Percentiles rank a stretch among this genome's conserved stretches.
Conservation (phyloP, 2,329 filamentous ascomycete species). For the Thermomyces lanuginosus region DNA sequence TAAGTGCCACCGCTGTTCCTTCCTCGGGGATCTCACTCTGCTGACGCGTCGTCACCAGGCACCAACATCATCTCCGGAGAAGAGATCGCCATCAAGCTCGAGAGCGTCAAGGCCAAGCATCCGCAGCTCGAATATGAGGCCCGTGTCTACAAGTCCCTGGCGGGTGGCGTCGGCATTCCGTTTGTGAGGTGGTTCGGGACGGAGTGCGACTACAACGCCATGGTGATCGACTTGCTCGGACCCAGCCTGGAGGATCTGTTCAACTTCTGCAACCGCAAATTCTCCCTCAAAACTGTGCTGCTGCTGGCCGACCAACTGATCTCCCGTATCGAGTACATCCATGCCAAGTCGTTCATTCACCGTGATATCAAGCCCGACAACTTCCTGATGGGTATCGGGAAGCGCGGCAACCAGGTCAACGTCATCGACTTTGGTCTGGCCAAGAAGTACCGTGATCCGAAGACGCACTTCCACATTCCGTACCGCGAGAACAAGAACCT, state of each 20-base stretch:
- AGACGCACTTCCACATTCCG: constrained; percentile 98
- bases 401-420: constrained; percentile 98
- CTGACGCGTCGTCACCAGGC: constrained; percentile 34
- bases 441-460: constrained; percentile 99
- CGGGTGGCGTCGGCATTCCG: constrained; percentile 91
- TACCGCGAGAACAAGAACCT: constrained; percentile 99
- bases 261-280: constrained; percentile 99
- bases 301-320: constrained; percentile 95
- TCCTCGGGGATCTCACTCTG: constrained; percentile 3
- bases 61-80: constrained; percentile 99
- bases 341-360: constrained; percentile 98
- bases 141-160: constrained; percentile 71
- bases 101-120: constrained; percentile 98
- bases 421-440: constrained; percentile 98
- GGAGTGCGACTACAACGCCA: constrained; percentile 99
- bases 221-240: constrained; percentile 94
- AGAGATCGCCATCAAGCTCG: constrained; percentile 98
- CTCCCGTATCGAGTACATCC: constrained; percentile 98
- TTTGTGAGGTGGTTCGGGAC: constrained; percentile 99
- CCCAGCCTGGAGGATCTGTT: constrained; percentile 94
- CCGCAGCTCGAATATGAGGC: constrained; percentile 98
- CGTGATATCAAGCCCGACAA: constrained; percentile 99
- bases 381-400: constrained; percentile 98
- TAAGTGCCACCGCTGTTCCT: constrained; percentile 24
- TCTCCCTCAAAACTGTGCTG: constrained; percentile 94